phyloP scores from a whole-genome alignment of 352 stramenopile species.

The Pythium vanterpoolii region DNA sequence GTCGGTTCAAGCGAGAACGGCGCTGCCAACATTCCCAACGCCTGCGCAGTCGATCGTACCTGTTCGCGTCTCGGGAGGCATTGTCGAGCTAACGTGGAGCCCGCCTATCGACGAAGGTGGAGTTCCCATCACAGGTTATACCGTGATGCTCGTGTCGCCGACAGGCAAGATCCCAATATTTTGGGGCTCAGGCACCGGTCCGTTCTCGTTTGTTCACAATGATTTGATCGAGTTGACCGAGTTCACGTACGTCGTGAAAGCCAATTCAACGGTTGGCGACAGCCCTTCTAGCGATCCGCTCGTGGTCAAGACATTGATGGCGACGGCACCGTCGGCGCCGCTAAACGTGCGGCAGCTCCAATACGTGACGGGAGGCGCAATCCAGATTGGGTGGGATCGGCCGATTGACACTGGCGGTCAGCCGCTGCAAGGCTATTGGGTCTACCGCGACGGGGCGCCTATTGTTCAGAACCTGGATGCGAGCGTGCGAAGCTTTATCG shows the following conservation, averaged over 20 bases:
- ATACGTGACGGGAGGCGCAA: slow-evolving; percentile 46
- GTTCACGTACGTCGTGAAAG: slow-evolving; percentile 42
- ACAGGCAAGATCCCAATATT: slow-evolving; percentile 22
- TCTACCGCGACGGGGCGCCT: slow-evolving; percentile 44
- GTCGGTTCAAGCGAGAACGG: slow-evolving; percentile 12
- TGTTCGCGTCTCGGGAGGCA: slow-evolving; percentile 22
- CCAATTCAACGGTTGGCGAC: slow-evolving; percentile 30
- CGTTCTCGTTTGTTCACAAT: slow-evolving; percentile 37
- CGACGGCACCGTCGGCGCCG: slow-evolving; percentile 47
- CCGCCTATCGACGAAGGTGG: slow-evolving; percentile 21
- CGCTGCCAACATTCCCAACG: slow-evolving; percentile 15
- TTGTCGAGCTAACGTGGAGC: slow-evolving; percentile 26
- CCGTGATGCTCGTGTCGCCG: slow-evolving; percentile 5
- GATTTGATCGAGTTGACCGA: slow-evolving; percentile 44
- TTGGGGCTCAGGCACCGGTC: slow-evolving; percentile 15
- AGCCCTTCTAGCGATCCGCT: slow-evolving; percentile 36
- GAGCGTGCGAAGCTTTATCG: slow-evolving; percentile 25
- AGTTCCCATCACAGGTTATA: slow-evolving; percentile 24
- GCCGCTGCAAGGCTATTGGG: slow-evolving; percentile 37
- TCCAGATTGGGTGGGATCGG: slow-evolving; percentile 55
- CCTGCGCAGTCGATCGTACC: slow-evolving; percentile 11
- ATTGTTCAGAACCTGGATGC: slow-evolving; percentile 29
- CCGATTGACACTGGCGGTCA: slow-evolving; percentile 54
- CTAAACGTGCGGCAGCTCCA: slow-evolving; percentile 36
- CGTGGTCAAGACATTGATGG: slow-evolving; percentile 29